Conservation (phyloP, 2,329 filamentous ascomycete species). For the Colletotrichum sp. region DNA sequence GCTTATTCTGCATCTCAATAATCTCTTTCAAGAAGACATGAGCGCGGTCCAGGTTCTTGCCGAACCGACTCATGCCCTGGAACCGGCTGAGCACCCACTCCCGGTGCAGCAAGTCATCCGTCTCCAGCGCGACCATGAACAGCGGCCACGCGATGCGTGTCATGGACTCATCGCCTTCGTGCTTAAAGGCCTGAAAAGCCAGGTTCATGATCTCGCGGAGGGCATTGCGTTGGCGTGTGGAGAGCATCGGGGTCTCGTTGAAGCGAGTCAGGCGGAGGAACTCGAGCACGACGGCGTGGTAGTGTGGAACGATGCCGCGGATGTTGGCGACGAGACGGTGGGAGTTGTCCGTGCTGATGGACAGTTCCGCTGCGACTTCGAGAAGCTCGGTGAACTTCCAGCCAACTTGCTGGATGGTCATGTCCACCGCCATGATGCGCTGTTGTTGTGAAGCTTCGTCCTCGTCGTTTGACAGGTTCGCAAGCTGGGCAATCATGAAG, state of each 20-base stretch:
- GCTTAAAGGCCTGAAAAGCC: constrained; percentile 35
- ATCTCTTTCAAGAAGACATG: constrained; percentile 29
- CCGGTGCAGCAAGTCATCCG: constrained; percentile 33
- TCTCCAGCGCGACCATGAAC: constrained; percentile 39
- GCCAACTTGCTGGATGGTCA: constrained; percentile 25
- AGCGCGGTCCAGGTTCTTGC: constrained; percentile 36
- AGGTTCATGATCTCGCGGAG: constrained; percentile 32
- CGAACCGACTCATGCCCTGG: constrained; percentile 30
- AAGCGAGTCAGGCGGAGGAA: constrained; percentile 26
- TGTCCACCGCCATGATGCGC: constrained; percentile 22
- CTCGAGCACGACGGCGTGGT: constrained; percentile 37
- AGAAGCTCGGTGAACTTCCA: constrained; percentile 28
- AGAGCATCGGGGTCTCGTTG: constrained; percentile 16
- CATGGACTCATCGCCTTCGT: constrained; percentile 35
- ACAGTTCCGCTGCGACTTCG: constrained; percentile 29
- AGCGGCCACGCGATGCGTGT: constrained; percentile 37
- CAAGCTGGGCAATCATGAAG: constrained; percentile 34
- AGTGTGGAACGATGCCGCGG: constrained; percentile 37
- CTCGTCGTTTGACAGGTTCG: constrained; percentile 21
- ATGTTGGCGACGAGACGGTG: constrained; percentile 37
- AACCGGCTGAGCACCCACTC: constrained; percentile 38
- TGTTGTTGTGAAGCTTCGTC: constrained; percentile 23
- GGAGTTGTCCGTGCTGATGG: constrained; percentile 27
- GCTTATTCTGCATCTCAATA: constrained; percentile 23
- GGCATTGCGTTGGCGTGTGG: constrained; percentile 6